Evolutionary conservation across 495 filamentous ascomycete species (phyloP).

Genomic region (Neurospora hispaniola): DNA sequence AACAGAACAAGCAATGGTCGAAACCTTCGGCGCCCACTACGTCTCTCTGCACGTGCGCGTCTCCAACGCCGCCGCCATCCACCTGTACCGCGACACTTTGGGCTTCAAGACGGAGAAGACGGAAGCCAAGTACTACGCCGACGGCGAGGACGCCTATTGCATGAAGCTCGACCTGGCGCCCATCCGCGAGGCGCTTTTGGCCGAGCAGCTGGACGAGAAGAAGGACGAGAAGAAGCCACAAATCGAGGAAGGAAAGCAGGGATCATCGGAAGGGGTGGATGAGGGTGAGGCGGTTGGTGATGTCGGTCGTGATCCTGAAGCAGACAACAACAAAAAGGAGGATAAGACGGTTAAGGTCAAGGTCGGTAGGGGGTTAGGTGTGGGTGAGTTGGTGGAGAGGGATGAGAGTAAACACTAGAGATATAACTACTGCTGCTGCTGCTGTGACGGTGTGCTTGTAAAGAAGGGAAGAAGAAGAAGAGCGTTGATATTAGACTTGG

Average conservation of each 20-base stretch:
- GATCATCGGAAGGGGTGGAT: constrained; percentile 15
- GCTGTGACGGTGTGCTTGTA: too few relatives aligned
- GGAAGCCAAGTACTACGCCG: constrained; percentile 93
- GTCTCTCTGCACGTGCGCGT: constrained; percentile 93
- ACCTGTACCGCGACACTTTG: constrained; percentile 86
- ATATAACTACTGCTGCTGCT: too few relatives aligned
- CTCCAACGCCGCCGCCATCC: constrained; percentile 81
- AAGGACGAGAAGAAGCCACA: constrained; percentile 12
- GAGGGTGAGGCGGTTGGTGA: constrained; percentile 38
- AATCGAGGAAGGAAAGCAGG: constrained; percentile 5
- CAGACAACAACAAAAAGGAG: constrained; percentile 17
- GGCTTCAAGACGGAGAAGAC: constrained; percentile 85
- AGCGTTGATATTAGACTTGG: background rate
- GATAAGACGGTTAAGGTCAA: constrained; percentile 50
- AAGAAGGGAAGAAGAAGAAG: too few relatives aligned
- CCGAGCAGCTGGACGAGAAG: constrained; percentile 27
- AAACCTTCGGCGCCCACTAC: constrained; percentile 81
- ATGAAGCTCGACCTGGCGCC: constrained; percentile 78
- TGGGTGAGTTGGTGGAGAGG: constrained; percentile 76
- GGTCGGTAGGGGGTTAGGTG: constrained; percentile 69
- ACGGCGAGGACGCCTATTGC: constrained; percentile 90
- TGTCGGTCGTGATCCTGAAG: constrained; percentile 27
- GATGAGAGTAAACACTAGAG: constrained; percentile 46
- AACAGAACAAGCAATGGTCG: constrained; percentile 88
- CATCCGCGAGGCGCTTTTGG: constrained; percentile 40